Evolutionary conservation across 345 rosid species (phyloP), one percentile per base, ranked within the genome.

Genomic region (Turnera subulata): DNA sequence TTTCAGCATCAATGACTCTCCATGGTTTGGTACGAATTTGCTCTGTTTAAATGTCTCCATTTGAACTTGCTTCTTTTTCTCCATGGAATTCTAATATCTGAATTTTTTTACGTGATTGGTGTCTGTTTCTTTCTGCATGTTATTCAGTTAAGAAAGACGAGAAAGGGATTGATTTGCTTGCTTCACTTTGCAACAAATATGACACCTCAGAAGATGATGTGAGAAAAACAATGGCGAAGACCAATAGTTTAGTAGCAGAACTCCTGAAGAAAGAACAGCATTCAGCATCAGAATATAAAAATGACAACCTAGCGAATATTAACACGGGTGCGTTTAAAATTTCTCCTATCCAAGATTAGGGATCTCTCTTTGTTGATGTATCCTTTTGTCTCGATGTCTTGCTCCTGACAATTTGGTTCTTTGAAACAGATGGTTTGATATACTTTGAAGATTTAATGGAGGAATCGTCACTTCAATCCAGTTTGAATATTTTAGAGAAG

Each of bases 381-480:
- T 19, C 8, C 47, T 25, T 11, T 33, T 22, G 12, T 12, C 19
- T n/a, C 42, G 8, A 53, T 53, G 53, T 54, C 45, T 22, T 55
- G 49, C 67, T 56, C 52, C 55, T 54, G 53, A 59, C 56, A 50
- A 49, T 37, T 37, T 60, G 59, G 32, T 62, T 43, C 24, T 47
- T 23, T 51, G 60, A 43, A 69, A 73, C 85, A 93, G 99, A 89
- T 78, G 93, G 90, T 64, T 75, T 93, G 81, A 63, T 84, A 67
- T 93, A 83, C 70, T 93, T 81, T 79, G 91, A 80, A 69, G 84
- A 75, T 70, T 81, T 93, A 57, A 73, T 93, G 90, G 96, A 89
- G 22, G 91, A 86, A 61, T 56, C 85, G 49, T 85, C 94, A 58
- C 71, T 89, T 54, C 72, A 76, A 47, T 67, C 82, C 61, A 78